A percentile compares a stretch with the other conserved stretches of the same genome.
phyloP scores from a whole-genome alignment of 371 early-diverging fungal species.

The Phascolomyces articulosus region DNA sequence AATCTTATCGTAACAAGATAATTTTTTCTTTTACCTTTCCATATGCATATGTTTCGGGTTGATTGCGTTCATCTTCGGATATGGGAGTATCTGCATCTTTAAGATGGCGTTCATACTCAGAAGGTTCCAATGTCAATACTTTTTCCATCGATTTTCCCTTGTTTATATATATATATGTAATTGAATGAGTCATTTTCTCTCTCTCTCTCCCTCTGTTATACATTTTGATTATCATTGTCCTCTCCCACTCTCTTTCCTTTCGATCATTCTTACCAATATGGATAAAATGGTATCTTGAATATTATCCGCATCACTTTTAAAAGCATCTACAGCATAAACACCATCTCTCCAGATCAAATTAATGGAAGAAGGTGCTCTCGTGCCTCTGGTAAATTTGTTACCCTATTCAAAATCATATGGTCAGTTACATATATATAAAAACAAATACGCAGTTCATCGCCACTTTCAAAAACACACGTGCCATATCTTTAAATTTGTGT shows the following conservation, averaged over 20 bases:
- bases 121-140: slow-evolving; percentile 69
- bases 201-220: no score
- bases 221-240: no score
- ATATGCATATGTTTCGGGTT: slow-evolving; percentile 57
- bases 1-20: no score
- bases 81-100: slow-evolving; percentile 52
- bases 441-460: not conserved
- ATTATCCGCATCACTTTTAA: slow-evolving; percentile 79
- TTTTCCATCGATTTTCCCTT: slow-evolving; percentile 89
- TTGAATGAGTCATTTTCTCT: no score
- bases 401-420: slow-evolving; percentile 34
- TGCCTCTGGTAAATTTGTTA: slow-evolving; percentile 57
- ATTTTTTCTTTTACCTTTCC: slow-evolving; percentile 47
- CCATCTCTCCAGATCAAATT: slow-evolving; percentile 70
- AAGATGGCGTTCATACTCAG: slow-evolving; percentile 69
- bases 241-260: no score
- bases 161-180: not conserved
- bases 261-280: slow-evolving; percentile 51
- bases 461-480: not conserved
- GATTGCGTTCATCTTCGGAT: slow-evolving; percentile 39
- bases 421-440: not conserved
- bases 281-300: slow-evolving; percentile 66
- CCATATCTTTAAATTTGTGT: slow-evolving; percentile 44
- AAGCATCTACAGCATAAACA: slow-evolving; percentile 83
- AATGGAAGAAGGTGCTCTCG: slow-evolving; percentile 65